Base-by-base conservation (phyloP, 2,329 filamentous ascomycete genomes). In the Hypoxylon sp. region DNA sequence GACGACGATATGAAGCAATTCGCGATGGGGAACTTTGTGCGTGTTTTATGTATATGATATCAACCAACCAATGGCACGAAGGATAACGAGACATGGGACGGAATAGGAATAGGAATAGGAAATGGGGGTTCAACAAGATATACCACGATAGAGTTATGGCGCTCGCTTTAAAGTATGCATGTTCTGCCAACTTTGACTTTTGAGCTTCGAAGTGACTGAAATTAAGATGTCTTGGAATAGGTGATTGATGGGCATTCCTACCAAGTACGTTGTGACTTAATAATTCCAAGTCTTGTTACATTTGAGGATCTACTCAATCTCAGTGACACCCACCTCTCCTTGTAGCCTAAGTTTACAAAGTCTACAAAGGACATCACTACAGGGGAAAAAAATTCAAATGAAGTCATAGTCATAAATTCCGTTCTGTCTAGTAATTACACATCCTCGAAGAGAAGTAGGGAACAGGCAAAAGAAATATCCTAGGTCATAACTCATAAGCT, bases 1-100 rank as follows among this genome's bases (percentile, higher is more conserved):
- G 66, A 69, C 42, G 55, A 63, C 40, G 59, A 46, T 50, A 66
- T 64, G 68, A 71, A 71, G 68, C 68, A 69, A 71, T 71, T 71
- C 68, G 61, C 30, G 31, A 46, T 31, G 31, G 37, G 25, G 35
- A 40, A n/a, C 30, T 31, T 2, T 37, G 33, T 8, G 33, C 13
- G 22, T 27, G n/a, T 27, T 50, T 35, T 30, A 17, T 48, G 17
- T 55, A 44, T 37, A 33, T 27, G n/a, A 22, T 53, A 48, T 63
- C 11, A 44, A 31, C 40, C 33, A 13, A 37, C 10, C 14, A 20
- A 42, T 20, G 37, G n/a, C 46, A 46, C 25, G 33, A 17, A 22
- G 27, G 40, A 31, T 63, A 44, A 63, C 25, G 59, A 48, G 49
- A 49, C 5, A 42, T 33, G 35, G 46, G 11, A 37, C 14, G 33